Base-by-base conservation (phyloP, 225 moss, liverwort and hornwort species). In the Physcomitrellopsis africana region DNA sequence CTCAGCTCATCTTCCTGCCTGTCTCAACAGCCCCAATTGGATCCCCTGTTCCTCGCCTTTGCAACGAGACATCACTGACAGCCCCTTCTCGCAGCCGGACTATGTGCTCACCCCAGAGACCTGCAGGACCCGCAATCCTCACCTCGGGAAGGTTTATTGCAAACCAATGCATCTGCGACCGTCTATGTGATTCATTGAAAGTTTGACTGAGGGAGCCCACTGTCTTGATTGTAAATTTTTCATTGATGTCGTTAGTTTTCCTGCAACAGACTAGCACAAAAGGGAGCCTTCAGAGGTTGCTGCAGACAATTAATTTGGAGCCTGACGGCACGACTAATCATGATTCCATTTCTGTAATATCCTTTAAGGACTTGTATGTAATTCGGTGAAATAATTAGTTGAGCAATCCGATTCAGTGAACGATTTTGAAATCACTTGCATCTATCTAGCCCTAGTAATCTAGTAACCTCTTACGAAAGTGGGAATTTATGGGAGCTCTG, bases 211-310 rank as follows among this genome's bases (percentile, higher is more conserved):
- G 32, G 32, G 32, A 37, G 0, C 32, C 32, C 32, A 37, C 7
- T 37, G 32, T 37, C 32, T 37, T 37, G 32, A 37, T 37, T 37
- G 4, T 37, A 37, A 37, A 19, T 22, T 27, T 59, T 55, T 27
- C 4, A 56, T 18, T 69, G 63, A 63, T 63, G 43, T 16, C 9
- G 55, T 54, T 59, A 53, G 49, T 23, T 68, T 73, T 43, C 5
- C 19, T 83, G 77, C 18, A 63, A 54, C 81, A 85, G 84, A 26
- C 62, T 20, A 73, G 68, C 70, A 56, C 72, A 5, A 72, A 75
- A 13, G 84, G 61, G 72, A 81, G 72, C 63, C 90, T 94, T 66
- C 96, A 96, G 55, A 91, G 89, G 67, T 87, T 96, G 80, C 77
- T 92, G 71, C 89, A 88, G 61, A 88, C 74, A 69, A 75, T 86